Evolutionary conservation across 139 green algal species (phyloP), one percentile per base, ranked within the genome.

Genomic region (Nannochloris sp.): DNA sequence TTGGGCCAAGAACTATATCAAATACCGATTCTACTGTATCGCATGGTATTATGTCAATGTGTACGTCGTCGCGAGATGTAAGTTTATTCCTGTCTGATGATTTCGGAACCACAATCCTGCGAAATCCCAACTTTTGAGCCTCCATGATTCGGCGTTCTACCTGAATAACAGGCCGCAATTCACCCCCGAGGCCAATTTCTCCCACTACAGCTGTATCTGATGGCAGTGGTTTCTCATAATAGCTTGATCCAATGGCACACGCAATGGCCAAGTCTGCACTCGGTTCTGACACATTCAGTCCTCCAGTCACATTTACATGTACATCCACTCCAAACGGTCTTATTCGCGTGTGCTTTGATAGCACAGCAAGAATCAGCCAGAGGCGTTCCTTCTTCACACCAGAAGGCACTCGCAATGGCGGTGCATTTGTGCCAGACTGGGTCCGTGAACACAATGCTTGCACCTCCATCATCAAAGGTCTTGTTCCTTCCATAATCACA

Each of bases 391-490:
- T 62, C 60, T 81, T 68, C 15, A 88, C 61, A 40, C 85, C 85
- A 31, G 68, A 81, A 21, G 78, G 77, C 10, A 68, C 64, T 19
- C 81, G 73, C 19, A 67, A 19, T 18, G 78, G 69, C 12, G 62
- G 57, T 24, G 36, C 14, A 19, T 6, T 44, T 14, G n/a, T 48
- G 10, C 53, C 23, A 43, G 24, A 49, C 34, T 49, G 29, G 12
- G 67, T 44, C 7, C 60, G 56, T 4, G 69, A 75, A 66, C 80
- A 87, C n/a, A 94, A 76, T 31, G 88, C 89, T 68, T 96, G 89
- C 2, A 96, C 74, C 66, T 96, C 89, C 27, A 95, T 44, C 58
- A 95, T 73, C 53, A 96, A 53, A 1, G 89, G 86, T 7, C 89
- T 78, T 6, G 73, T 84, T 9, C 85, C 89, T 59, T 95, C 80